Base-by-base conservation (phyloP, 164 flowering plant genomes). In the Macadamia integrifolia region DNA sequence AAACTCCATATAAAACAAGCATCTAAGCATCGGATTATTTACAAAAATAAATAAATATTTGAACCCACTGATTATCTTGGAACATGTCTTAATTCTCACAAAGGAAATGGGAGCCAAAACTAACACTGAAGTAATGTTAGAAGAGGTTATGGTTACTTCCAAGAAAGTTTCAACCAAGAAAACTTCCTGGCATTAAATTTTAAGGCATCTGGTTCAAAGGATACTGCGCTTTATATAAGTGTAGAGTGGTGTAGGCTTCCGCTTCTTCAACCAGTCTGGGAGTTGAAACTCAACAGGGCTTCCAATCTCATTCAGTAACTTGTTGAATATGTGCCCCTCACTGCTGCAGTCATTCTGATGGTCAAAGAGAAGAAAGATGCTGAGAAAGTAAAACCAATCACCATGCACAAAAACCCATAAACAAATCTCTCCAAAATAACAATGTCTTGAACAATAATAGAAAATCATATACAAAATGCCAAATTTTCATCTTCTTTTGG, bases 191-290 rank as follows among this genome's bases (percentile, higher is more conserved):
- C 3, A 35, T 35, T 2, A 5, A 46, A 8, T 9, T 8, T 46
- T 46, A 46, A 46, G 12, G 7, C 50, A 46, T 46, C 40, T 35
- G 40, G 40, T 35, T 35, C 5, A 35, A 35, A 35, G 92, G 94
- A 91, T 91, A 91, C 97, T 91, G 82, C 93, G 91, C 78, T 69
- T 84, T 55, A 91, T 91, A 64, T 67, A 79, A 53, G 76, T 80
- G 76, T 86, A 89, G 0, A 87, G 76, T 5, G 88, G 76, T 5
- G 69, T 75, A 29, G 88, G 72, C 69, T 84, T 82, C 78, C 72
- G 74, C 43, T 85, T 86, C 72, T 74, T 81, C 65, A 82, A 71
- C 79, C 80, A 82, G 50, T 88, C 88, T 28, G 97, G 95, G 69
- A 89, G 92, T 67, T 86, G 87, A 83, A 89, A 91, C 48, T 89